Base-by-base conservation (phyloP, 1,139 yeast genomes). In the Petasospora rhodanensis region DNA sequence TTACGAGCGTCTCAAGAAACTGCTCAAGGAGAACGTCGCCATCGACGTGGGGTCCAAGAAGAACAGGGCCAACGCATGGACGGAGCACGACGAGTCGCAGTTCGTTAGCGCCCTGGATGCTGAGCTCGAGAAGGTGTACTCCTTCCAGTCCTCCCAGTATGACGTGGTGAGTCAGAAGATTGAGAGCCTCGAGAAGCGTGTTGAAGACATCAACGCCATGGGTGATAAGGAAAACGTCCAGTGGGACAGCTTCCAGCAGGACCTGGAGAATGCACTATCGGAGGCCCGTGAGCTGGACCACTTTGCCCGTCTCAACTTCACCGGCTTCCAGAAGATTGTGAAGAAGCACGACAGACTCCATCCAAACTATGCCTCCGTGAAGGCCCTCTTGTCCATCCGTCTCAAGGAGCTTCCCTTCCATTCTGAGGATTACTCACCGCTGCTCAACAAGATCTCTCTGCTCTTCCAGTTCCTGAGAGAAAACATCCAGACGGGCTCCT, bases 341-440 rank as follows among this genome's bases (percentile, higher is more conserved):
- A 89, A 91, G 66, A 91, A 89, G 61, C 98, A 91, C 55, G 98
- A 91, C 61, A 75, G 96, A 38, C 61, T 89, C 45, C 96, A 89
- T 56, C 73, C 87, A 14, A 70, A 76, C 45, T 91, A 82, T 59
- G 61, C 57, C 8, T 81, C 91, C 19, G 96, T 91, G 23, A 81
- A 79, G 58, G 95, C 97, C 0, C 64, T 91, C 52, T 66, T 91
- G 49, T 85, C 85, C 46, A 96, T 91, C 26, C 72, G 98, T 52
- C 70, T 91, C 59, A 81, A 79, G 56, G 80, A 80, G 33, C 68
- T 89, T 51, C 97, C 98, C 2, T 83, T 89, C 70, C 94, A 89
- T 57, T 77, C 89, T 13, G 98, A 91, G 62, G 96, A 89, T 63
- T 87, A 91, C 59, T 81, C 94, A 30, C 98, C 98, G 2, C 68